These are phyloP conservation scores for Sphaerulina vaccinii DNA, from an alignment of 2,329 filamentous ascomycete species.

Conservation along the genomic window DNA sequence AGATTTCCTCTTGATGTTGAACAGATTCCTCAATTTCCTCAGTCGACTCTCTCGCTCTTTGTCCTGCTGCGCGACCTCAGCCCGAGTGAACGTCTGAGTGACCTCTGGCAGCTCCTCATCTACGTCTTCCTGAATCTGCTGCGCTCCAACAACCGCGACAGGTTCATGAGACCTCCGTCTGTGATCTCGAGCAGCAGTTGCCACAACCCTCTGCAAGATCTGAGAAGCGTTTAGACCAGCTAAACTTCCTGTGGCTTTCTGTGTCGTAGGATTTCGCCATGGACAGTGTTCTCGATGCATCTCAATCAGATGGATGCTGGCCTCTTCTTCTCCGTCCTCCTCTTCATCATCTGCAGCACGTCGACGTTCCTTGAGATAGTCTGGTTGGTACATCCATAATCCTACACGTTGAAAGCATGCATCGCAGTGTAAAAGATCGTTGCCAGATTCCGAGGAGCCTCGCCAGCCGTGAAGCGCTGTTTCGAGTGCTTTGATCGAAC, in stretches of 20 bases:
- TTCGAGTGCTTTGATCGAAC: constrained; percentile 29
- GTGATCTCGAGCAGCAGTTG: constrained; percentile 35
- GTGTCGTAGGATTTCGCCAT: constrained; percentile 37
- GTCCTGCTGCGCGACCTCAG: constrained; percentile 35
- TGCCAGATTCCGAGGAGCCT: constrained; percentile 59
- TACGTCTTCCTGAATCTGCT: constrained; percentile 9
- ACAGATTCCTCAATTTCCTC: constrained; percentile 37
- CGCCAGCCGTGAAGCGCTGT: constrained; percentile 50
- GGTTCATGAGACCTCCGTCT: constrained; percentile 29
- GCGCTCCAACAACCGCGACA: constrained; percentile 3
- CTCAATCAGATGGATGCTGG: constrained; percentile 32
- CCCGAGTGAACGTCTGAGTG: constrained; percentile 22
- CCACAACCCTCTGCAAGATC: constrained; percentile 35
- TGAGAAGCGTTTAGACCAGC: constrained; percentile 34
- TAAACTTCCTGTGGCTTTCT: constrained; percentile 36
- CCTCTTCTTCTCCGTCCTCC: constrained; percentile 36
- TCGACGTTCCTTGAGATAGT: constrained; percentile 31
- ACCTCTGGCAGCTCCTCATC: constrained; percentile 4
- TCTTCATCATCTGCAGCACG: constrained; percentile 41
- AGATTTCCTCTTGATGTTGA: constrained; percentile 35
- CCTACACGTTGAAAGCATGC: constrained; percentile 86
- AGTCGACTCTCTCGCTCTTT: constrained; percentile 38
- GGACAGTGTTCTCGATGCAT: constrained; percentile 42
- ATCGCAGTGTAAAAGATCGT: constrained; percentile 74
- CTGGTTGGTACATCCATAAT: constrained; percentile 85